phyloP scores from a whole-genome alignment of 2,329 filamentous ascomycete genomes.

The Sclerotinia nivalis region DNA sequence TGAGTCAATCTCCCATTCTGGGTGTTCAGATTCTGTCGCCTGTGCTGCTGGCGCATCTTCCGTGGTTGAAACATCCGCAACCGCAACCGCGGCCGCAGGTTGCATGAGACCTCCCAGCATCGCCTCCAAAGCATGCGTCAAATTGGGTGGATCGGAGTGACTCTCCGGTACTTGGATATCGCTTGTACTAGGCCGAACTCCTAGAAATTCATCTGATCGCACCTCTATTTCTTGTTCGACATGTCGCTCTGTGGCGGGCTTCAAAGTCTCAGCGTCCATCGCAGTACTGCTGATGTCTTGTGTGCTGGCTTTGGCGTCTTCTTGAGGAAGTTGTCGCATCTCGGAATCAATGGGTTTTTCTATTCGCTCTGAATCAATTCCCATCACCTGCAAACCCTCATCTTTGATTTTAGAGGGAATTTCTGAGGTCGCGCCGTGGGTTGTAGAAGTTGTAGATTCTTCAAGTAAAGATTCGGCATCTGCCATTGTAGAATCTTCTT shows the following conservation, averaged over 20 bases:
- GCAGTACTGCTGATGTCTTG: neutral
- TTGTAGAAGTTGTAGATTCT: conserved; percentile 6
- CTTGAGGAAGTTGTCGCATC: neutral
- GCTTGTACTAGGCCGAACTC: neutral
- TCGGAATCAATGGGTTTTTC: neutral
- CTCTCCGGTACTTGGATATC: conserved; percentile 10
- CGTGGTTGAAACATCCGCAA: neutral
- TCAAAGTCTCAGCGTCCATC: conserved; percentile 4
- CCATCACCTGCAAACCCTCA: neutral
- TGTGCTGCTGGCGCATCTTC: neutral
- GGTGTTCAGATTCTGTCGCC: conserved; percentile 47
- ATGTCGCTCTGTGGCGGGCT: neutral
- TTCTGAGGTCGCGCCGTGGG: neutral
- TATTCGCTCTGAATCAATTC: neutral
- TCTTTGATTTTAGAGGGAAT: neutral
- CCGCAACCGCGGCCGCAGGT: conserved; percentile 1
- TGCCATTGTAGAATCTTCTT: conserved; percentile 15
- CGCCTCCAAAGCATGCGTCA: conserved; percentile 38
- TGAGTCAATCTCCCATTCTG: conserved; percentile 84
- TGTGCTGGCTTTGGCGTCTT: neutral
- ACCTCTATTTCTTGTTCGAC: neutral
- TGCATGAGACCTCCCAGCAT: conserved; percentile 35
- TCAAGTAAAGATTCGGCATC: neutral
- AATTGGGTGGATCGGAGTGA: conserved; percentile 26
- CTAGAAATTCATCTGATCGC: neutral